Percentiles rank a stretch among this genome's conserved stretches.
Conservation (phyloP, 345 rosid species). For the Chamaenerion angustifolium region DNA sequence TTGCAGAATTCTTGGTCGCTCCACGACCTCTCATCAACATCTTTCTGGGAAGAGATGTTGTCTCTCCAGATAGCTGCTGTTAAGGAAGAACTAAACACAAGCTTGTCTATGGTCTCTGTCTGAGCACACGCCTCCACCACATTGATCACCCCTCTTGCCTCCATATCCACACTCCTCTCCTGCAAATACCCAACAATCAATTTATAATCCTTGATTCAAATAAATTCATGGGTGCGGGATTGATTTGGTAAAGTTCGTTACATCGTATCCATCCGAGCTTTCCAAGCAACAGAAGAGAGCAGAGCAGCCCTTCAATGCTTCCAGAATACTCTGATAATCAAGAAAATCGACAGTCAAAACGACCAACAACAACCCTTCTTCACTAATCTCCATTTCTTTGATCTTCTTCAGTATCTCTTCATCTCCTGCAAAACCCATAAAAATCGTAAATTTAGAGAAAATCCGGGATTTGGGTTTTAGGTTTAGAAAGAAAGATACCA, state of each 20-base stretch:
- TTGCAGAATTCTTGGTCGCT: constrained; percentile 61
- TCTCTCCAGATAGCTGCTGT: constrained; percentile 86
- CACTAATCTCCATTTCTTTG: constrained; percentile 44
- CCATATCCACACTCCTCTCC: constrained; percentile 53
- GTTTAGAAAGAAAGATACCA: constrained; percentile 18
- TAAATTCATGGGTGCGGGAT: too few species aligned
- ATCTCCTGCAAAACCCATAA: constrained; percentile 20
- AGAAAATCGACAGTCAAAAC: constrained; percentile 48
- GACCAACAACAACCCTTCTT: constrained; percentile 39
- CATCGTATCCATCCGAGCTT: constrained; percentile 50
- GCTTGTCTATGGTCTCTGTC: constrained; percentile 41
- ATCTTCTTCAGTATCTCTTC: constrained; percentile 48
- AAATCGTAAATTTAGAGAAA: not conserved
- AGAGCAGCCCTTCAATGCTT: constrained; percentile 52
- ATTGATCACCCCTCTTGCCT: constrained; percentile 74
- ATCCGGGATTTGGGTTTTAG: not conserved
- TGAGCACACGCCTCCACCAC: constrained; percentile 84
- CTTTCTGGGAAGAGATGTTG: constrained; percentile 31
- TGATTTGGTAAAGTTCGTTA: constrained; percentile 1
- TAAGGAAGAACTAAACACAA: constrained; percentile 59
- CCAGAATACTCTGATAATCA: constrained; percentile 69
- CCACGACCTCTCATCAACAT: constrained; percentile 78
- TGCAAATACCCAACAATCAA: constrained; percentile 7
- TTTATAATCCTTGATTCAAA: too few species aligned
- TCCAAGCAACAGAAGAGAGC: constrained; percentile 72